Evolutionary conservation across 768 basidiomycete species (phyloP).

Genomic region (Pleurotus ostreatus): DNA sequence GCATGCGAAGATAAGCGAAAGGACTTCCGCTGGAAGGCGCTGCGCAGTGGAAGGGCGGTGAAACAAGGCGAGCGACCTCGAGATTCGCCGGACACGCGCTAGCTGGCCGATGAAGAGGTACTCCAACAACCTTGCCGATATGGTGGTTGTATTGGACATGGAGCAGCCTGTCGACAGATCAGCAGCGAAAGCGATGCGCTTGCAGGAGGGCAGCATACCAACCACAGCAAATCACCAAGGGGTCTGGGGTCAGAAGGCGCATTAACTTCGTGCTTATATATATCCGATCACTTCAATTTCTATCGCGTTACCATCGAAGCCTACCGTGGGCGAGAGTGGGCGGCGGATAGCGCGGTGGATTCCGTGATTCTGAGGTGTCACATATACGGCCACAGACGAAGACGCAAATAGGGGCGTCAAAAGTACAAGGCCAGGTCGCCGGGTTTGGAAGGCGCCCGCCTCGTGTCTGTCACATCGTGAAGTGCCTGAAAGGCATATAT

Average conservation of each 20-base stretch:
- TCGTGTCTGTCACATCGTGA: not conserved
- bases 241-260: not conserved
- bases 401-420: slow-evolving; percentile 1
- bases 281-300: slow-evolving; percentile 1
- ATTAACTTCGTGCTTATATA: slow-evolving; percentile 6
- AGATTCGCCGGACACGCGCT: slow-evolving; percentile 16
- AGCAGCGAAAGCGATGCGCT: not conserved
- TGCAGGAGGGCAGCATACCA: not conserved
- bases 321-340: slow-evolving; percentile 6
- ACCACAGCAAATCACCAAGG: slow-evolving; percentile 8
- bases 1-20: slow-evolving; percentile 30
- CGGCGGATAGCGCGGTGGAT: slow-evolving; percentile 1
- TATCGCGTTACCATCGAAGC: not conserved
- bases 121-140: slow-evolving; percentile 4
- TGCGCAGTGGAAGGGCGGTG: slow-evolving; percentile 12
- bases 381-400: not conserved
- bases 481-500: slow-evolving; percentile 1
- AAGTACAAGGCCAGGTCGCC: slow-evolving; percentile 4
- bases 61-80: slow-evolving; percentile 10
- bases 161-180: not conserved
- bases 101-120: slow-evolving; percentile 12
- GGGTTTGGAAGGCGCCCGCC: not conserved
- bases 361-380: not conserved
- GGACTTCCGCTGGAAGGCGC: slow-evolving; percentile 30
- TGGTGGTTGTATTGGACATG: slow-evolving; percentile 1